These are phyloP conservation scores for Exophiala oligosperma DNA, from an alignment of 2,329 filamentous ascomycete genomes.

Conservation along the genomic window DNA sequence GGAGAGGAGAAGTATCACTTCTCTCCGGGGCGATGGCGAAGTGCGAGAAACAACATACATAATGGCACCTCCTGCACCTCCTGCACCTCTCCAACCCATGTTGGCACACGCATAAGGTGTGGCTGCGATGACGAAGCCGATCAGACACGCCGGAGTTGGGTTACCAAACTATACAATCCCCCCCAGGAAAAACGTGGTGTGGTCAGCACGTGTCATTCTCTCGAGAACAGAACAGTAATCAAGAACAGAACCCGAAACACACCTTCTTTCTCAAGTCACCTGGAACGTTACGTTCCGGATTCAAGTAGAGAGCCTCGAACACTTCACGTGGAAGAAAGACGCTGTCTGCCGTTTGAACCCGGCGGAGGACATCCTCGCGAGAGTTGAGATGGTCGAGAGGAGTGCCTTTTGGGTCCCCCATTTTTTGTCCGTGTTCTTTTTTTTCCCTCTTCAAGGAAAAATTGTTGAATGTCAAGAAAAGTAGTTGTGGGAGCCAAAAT, in stretches of 20 bases:
- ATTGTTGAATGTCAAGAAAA: too few relatives aligned
- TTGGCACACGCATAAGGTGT: conserved; percentile 11
- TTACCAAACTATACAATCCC: conserved; percentile 50
- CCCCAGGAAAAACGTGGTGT: too few relatives aligned
- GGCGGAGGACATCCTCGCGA: conserved; percentile 12
- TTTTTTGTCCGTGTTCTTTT: background rate
- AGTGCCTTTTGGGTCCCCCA: conserved; percentile 5
- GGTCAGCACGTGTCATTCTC: too few relatives aligned
- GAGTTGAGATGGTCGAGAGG: conserved; percentile 7
- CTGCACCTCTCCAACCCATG: conserved; percentile 59
- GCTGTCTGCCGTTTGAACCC: conserved; percentile 12
- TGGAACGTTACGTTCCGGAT: conserved; percentile 30
- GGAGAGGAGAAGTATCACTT: too few relatives aligned
- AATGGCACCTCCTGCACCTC: conserved; percentile 39
- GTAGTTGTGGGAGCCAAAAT: too few relatives aligned
- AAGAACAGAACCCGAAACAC: background rate
- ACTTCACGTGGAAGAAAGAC: conserved; percentile 26
- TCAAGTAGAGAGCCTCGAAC: conserved; percentile 33
- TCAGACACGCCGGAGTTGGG: conserved; percentile 15
- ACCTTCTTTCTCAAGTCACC: conserved; percentile 27
- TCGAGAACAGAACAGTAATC: too few relatives aligned
- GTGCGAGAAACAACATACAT: conserved; percentile 2
- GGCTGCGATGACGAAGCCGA: conserved; percentile 14
- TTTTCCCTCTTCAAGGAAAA: background rate
- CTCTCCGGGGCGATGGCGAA: too few relatives aligned